phyloP scores from a whole-genome alignment of 495 filamentous ascomycete genomes.

The Wilcoxina mikolae region DNA sequence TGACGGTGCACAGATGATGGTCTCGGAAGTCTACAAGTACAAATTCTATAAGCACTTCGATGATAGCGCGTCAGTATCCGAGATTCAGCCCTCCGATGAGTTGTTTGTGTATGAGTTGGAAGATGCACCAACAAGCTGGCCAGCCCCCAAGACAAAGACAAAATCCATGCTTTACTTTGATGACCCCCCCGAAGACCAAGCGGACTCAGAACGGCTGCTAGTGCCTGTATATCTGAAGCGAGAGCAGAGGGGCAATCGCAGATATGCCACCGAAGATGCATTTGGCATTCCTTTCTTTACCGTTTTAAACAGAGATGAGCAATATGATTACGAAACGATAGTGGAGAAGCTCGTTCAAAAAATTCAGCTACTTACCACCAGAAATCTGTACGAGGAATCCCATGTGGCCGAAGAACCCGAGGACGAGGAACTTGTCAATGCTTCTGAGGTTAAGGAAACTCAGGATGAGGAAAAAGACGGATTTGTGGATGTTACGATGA shows the following conservation, averaged over 20 bases:
- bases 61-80: conserved; percentile 48
- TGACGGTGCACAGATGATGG: conserved; percentile 42
- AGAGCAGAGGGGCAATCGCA: conserved; percentile 33
- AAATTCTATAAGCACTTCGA: conserved; percentile 76
- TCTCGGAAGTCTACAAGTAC: conserved; percentile 59
- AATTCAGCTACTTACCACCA: conserved; percentile 46
- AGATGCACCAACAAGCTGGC: conserved; percentile 58
- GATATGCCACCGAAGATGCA: conserved; percentile 6
- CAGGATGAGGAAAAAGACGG: conserved; percentile 83
- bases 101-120: conserved; percentile 72
- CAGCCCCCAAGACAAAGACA: conserved; percentile 35
- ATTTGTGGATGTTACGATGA: conserved; percentile 80
- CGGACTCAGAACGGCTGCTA: conserved; percentile 53
- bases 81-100: conserved; percentile 43
- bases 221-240: conserved; percentile 57
- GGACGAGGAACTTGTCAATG: conserved; percentile 39
- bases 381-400: conserved; percentile 43
- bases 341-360: conserved; percentile 45
- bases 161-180: conserved; percentile 30
- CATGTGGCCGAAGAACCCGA: conserved; percentile 46
- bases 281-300: conserved; percentile 49
- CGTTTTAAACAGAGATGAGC: conserved; percentile 46
- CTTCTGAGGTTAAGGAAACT: conserved; percentile 37
- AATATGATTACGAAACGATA: conserved; percentile 43
- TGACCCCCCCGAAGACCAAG: conserved; percentile 19